phyloP scores from a whole-genome alignment of 768 basidiomycete genomes.

The Tricholoma saponaceum region DNA sequence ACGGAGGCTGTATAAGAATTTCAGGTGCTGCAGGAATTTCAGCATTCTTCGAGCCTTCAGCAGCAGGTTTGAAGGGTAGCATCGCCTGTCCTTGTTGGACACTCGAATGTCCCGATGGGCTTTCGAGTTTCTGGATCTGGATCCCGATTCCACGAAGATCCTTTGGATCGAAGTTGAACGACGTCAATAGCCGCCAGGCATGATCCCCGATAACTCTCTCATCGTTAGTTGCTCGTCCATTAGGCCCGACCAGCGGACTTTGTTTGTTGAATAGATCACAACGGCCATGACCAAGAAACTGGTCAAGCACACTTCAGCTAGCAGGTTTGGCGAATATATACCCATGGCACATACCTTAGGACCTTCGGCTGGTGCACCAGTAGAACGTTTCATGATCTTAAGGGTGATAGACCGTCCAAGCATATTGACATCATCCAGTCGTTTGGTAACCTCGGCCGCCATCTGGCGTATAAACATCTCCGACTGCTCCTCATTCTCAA shows the following conservation, averaged over 20 bases:
- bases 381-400: constrained; percentile 86
- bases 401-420: constrained; percentile 74
- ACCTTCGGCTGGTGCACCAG: constrained; percentile 81
- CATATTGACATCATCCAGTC: constrained; percentile 66
- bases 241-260: constrained; percentile 49
- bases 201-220: constrained; percentile 65
- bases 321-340: neutral
- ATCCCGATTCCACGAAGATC: constrained; percentile 93
- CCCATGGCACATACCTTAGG: constrained; percentile 63
- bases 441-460: constrained; percentile 69
- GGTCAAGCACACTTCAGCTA: neutral
- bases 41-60: constrained; percentile 12
- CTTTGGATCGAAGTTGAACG: constrained; percentile 72
- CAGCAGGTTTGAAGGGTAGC: constrained; percentile 47
- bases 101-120: constrained; percentile 25
- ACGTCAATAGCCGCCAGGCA: constrained; percentile 70
- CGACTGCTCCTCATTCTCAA: constrained; percentile 77
- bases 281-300: constrained; percentile 91
- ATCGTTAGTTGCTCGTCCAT: constrained; percentile 72
- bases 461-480: constrained; percentile 75
- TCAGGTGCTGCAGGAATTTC: constrained; percentile 8
- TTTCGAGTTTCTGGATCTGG: constrained; percentile 86
- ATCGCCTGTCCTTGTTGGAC: constrained; percentile 51
- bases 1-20: constrained; percentile 17
- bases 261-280: constrained; percentile 84